These are phyloP conservation scores for Pyrenophora tritici-repentis DNA, from an alignment of 2,329 filamentous ascomycete species.

Conservation along the genomic window DNA sequence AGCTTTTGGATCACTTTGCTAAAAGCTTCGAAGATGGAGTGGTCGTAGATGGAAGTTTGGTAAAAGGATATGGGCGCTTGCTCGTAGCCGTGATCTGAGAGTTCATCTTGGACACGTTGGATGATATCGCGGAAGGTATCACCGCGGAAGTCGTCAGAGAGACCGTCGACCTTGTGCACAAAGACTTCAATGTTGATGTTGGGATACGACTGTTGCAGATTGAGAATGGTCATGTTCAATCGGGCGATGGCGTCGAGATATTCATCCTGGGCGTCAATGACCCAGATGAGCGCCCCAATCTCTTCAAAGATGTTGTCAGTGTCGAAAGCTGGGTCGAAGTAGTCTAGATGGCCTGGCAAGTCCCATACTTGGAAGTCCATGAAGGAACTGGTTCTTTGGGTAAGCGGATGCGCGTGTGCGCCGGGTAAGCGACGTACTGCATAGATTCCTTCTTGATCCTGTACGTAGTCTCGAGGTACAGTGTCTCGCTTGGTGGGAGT, in stretches of 20 bases:
- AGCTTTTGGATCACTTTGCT: conserved; percentile 98
- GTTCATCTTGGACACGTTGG: conserved; percentile 93
- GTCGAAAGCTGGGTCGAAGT: conserved; percentile 86
- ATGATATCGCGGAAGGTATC: conserved; percentile 97
- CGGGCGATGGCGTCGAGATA: conserved; percentile 89
- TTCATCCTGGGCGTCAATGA: conserved; percentile 97
- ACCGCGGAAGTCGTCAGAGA: conserved; percentile 93
- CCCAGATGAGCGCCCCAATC: conserved; percentile 94
- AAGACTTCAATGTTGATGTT: conserved; percentile 98
- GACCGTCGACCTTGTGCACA: conserved; percentile 98
- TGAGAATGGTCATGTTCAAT: conserved; percentile 86
- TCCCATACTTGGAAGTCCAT: conserved; percentile 99
- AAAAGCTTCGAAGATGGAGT: conserved; percentile 97
- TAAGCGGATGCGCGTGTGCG: conserved; percentile 3
- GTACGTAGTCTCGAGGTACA: conserved; percentile 94
- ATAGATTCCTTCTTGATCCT: conserved; percentile 93
- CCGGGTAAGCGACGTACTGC: conserved; percentile 66
- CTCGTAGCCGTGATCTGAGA: conserved; percentile 90
- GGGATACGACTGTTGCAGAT: conserved; percentile 85
- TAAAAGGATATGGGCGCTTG: conserved; percentile 95
- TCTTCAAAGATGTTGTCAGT: conserved; percentile 93
- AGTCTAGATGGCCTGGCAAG: conserved; percentile 92
- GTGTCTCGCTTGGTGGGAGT: conserved; percentile 89
- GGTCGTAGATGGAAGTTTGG: conserved; percentile 96
- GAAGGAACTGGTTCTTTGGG: conserved; percentile 70